phyloP scores from a whole-genome alignment of 441 rosid species.

The Mallotus repandus region DNA sequence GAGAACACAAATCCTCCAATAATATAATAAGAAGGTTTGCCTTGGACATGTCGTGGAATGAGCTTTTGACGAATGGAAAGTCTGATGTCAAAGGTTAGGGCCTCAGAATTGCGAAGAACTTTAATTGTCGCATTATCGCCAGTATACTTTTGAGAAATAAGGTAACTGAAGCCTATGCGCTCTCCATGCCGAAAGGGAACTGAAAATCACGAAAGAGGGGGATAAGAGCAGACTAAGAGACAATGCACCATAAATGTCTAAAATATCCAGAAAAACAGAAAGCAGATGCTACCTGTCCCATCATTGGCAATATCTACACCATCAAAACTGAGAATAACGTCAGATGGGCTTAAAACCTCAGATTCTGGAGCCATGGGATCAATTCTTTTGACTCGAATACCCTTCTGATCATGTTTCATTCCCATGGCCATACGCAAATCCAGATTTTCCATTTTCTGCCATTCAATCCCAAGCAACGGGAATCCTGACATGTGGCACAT shows the following conservation, averaged over 20 bases:
- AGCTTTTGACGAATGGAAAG: constrained; percentile 73
- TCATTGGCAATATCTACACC: constrained; percentile 87
- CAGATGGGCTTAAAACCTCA: constrained; percentile 75
- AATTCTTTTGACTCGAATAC: constrained; percentile 82
- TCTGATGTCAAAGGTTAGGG: constrained; percentile 56
- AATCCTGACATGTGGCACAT: constrained; percentile 46
- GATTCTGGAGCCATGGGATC: constrained; percentile 87
- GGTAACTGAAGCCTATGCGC: constrained; percentile 90
- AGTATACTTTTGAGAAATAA: constrained; percentile 82
- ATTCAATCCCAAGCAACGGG: constrained; percentile 84
- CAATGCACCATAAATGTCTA: background rate
- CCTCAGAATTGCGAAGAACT: constrained; percentile 69
- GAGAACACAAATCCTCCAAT: constrained; percentile 90
- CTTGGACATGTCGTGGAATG: constrained; percentile 69
- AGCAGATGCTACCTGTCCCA: constrained; percentile 71
- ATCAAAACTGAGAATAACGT: constrained; percentile 79
- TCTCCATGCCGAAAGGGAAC: constrained; percentile 94
- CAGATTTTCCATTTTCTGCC: constrained; percentile 99
- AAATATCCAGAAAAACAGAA: constrained; percentile 1
- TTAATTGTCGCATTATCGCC: constrained; percentile 73
- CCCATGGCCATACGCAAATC: constrained; percentile 78
- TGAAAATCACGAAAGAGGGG: constrained; percentile 30
- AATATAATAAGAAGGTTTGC: constrained; percentile 85
- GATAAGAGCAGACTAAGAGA: background rate
- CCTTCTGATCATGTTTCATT: constrained; percentile 81